Percentiles rank a stretch among this genome's conserved stretches.
Evolutionary conservation across 2,329 filamentous ascomycete genomes (phyloP).

Genomic region (Capronia coronata): DNA sequence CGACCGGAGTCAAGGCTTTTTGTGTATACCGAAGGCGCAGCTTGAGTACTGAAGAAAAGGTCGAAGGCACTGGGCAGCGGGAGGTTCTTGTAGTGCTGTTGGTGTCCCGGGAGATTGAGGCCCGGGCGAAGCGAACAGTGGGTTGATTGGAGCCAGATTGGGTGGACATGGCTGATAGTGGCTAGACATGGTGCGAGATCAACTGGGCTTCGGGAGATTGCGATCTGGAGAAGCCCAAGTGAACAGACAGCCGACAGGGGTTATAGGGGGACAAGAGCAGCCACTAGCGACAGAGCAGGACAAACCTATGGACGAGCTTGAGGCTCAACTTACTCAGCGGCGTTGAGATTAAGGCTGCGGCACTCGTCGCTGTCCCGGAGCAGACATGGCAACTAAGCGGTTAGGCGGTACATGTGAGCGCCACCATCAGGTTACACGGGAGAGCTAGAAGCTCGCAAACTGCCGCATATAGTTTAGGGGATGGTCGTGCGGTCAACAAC

Average conservation of each 20-base stretch:
- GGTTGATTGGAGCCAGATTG: slow-evolving; percentile 11
- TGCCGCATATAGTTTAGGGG: slow-evolving; percentile 7
- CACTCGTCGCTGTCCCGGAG: slow-evolving; percentile 3
- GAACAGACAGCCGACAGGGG: background rate
- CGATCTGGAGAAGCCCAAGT: slow-evolving; percentile 9
- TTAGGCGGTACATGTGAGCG: background rate
- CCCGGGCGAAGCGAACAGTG: slow-evolving; percentile 2
- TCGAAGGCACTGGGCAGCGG: slow-evolving; percentile 16
- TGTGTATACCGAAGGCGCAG: slow-evolving; percentile 25
- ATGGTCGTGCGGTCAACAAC: background rate
- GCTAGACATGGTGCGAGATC: slow-evolving; percentile 1
- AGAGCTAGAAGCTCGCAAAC: slow-evolving; percentile 11
- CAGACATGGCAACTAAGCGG: slow-evolving; percentile 11
- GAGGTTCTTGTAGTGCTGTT: slow-evolving; percentile 21
- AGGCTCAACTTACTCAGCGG: background rate
- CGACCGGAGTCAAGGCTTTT: slow-evolving; percentile 26
- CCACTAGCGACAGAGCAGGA: background rate
- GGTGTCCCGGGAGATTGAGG: slow-evolving; percentile 21
- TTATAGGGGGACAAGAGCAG: background rate
- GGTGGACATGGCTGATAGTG: slow-evolving; percentile 6
- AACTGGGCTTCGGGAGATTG: slow-evolving; percentile 11
- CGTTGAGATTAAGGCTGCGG: slow-evolving; percentile 23
- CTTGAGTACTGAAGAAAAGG: slow-evolving; percentile 22
- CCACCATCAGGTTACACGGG: background rate
- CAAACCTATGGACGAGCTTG: background rate